Conservation (phyloP, 768 basidiomycete species). For the Lepiota venenata region DNA sequence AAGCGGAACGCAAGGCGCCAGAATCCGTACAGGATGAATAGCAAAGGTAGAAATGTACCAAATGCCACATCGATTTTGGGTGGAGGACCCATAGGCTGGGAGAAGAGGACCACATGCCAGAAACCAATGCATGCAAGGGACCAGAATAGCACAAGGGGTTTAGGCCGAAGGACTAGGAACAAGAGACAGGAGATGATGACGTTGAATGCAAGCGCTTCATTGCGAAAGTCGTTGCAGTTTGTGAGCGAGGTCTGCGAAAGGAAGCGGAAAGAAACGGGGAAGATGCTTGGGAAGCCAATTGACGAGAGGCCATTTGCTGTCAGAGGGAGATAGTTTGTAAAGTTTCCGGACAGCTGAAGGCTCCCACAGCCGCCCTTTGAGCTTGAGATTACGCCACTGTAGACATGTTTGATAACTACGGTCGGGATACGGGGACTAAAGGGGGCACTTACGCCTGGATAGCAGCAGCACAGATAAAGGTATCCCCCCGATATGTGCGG, state of each 20-base stretch:
- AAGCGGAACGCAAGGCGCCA: constrained; percentile 77
- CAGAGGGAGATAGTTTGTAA: constrained; percentile 62
- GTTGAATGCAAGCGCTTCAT: constrained; percentile 71
- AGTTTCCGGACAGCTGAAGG: constrained; percentile 66
- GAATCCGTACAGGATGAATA: constrained; percentile 78
- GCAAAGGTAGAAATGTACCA: constrained; percentile 68
- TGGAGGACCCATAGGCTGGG: constrained; percentile 63
- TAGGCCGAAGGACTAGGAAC: constrained; percentile 72
- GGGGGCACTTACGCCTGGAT: constrained; percentile 62
- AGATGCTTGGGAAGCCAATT: constrained; percentile 69
- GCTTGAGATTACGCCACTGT: constrained; percentile 62
- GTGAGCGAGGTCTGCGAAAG: constrained; percentile 40
- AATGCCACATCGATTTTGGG: constrained; percentile 74
- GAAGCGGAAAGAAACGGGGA: constrained; percentile 70
- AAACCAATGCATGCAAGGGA: constrained; percentile 79
- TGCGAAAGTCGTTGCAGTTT: constrained; percentile 72
- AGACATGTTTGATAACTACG: constrained; percentile 1
- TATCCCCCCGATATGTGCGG: constrained; percentile 77
- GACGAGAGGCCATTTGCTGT: constrained; percentile 62
- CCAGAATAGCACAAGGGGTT: constrained; percentile 67
- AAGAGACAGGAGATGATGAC: constrained; percentile 61
- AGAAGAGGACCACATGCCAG: constrained; percentile 83
- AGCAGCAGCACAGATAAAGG: constrained; percentile 82
- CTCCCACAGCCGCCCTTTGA: constrained; percentile 75
- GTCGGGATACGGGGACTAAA: constrained; percentile 9